A percentile compares a stretch with the other conserved stretches of the same genome.
Conservation (phyloP, 345 rosid genomes). For the Arabidopsis thaliana region DNA sequence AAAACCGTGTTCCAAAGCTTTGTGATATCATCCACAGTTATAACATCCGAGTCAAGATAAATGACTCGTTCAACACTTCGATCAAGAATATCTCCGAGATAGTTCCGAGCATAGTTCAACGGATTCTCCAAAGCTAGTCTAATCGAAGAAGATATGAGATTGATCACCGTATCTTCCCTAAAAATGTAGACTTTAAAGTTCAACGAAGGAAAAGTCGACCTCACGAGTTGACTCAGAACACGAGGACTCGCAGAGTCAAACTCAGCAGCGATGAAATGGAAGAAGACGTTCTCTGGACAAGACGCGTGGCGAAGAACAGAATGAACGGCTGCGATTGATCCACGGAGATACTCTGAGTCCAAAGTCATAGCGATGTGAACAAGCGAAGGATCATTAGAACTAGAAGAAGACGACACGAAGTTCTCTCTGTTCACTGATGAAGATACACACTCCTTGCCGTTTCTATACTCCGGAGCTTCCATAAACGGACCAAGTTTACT, state of each 20-base stretch:
- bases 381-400: conserved; percentile 61
- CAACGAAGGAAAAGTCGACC: conserved; percentile 92
- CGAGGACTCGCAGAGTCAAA: conserved; percentile 90
- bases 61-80: conserved; percentile 84
- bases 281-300: conserved; percentile 87
- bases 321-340: conserved; percentile 98
- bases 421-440: conserved; percentile 33
- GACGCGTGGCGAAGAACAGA: conserved; percentile 92
- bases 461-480: conserved; percentile 95
- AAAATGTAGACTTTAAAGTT: conserved; percentile 89
- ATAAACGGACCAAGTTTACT: conserved; percentile 49
- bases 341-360: conserved; percentile 91
- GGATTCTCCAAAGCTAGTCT: conserved; percentile 93
- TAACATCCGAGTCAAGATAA: conserved; percentile 91
- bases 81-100: conserved; percentile 84
- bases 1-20: conserved; percentile 75
- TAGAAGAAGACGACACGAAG: conserved; percentile 53
- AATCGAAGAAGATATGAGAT: conserved; percentile 85
- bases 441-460: conserved; percentile 70
- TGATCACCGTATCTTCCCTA: conserved; percentile 83
- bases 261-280: conserved; percentile 89
- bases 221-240: conserved; percentile 71
- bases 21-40: conserved; percentile 73
- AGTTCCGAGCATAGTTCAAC: conserved; percentile 87
- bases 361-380: conserved; percentile 96